phyloP scores from a whole-genome alignment of 2,329 filamentous ascomycete species.

The Beauveria sp. region DNA sequence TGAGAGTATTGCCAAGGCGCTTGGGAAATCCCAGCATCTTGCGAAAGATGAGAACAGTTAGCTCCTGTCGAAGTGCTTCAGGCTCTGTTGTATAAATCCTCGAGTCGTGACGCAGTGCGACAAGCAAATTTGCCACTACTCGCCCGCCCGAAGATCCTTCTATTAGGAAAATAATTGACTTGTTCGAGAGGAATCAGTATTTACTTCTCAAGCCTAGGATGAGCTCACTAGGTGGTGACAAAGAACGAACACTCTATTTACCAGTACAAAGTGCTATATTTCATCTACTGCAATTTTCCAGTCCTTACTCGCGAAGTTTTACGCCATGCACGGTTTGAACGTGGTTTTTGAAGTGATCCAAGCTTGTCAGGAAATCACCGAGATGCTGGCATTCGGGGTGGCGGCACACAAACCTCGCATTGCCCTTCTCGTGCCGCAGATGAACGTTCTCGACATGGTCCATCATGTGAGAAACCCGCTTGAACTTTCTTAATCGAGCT shows the following conservation, averaged over 20 bases:
- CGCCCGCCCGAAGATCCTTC: not conserved
- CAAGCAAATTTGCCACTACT: not conserved
- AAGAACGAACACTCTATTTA: not conserved
- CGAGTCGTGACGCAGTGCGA: not conserved
- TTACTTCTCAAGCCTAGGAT: not conserved
- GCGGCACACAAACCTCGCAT: conserved; percentile 4
- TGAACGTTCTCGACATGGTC: not conserved
- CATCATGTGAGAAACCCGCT: conserved; percentile 11
- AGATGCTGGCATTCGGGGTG: conserved; percentile 10
- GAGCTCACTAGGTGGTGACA: not conserved
- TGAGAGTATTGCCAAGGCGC: too few relatives aligned
- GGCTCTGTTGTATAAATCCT: not conserved
- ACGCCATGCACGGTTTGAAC: conserved; percentile 6
- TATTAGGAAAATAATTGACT: not conserved
- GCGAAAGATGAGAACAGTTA: not conserved
- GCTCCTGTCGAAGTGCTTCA: not conserved
- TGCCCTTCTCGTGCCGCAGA: not conserved
- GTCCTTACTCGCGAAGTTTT: not conserved
- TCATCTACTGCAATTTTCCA: too few relatives aligned
- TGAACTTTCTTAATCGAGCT: conserved; percentile 4
- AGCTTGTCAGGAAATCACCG: conserved; percentile 7
- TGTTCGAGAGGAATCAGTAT: not conserved
- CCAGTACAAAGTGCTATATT: not conserved
- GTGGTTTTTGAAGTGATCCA: conserved; percentile 11
- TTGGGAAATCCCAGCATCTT: too few relatives aligned